A percentile compares a stretch with the other conserved stretches of the same genome.
Evolutionary conservation across 306 rosid species (phyloP).

Genomic region (Comarum palustre): DNA sequence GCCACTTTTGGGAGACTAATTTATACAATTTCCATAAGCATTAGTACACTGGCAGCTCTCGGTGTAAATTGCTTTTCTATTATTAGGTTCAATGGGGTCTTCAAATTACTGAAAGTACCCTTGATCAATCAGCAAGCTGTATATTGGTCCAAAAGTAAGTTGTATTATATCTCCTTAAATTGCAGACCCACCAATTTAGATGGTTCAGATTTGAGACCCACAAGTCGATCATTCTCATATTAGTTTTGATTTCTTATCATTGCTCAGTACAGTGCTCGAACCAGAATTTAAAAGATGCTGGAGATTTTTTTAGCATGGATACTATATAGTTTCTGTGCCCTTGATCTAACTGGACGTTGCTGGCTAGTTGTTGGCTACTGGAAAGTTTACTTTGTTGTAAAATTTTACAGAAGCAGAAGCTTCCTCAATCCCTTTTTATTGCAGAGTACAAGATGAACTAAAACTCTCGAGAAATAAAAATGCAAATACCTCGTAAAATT

Average conservation of each 20-base stretch:
- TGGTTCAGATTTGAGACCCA: constrained; percentile 30
- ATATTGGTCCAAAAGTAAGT: neutral
- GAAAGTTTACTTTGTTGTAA: neutral
- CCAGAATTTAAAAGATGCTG: neutral
- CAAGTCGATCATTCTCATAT: neutral
- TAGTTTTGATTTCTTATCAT: constrained; percentile 3
- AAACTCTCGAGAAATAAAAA: too few species aligned
- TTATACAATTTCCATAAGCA: neutral
- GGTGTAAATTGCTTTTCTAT: neutral
- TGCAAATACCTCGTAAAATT: too few species aligned
- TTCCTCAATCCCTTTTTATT: neutral
- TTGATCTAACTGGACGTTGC: neutral
- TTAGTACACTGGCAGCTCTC: neutral
- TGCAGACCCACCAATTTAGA: constrained; percentile 14
- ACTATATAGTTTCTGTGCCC: neutral
- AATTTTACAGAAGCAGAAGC: neutral
- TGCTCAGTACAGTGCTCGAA: neutral
- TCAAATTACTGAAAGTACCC: neutral
- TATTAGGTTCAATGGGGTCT: neutral
- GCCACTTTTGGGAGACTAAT: neutral
- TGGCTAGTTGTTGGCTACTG: neutral
- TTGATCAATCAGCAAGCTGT: neutral
- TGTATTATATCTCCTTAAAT: constrained; percentile 9
- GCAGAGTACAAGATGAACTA: too few species aligned
- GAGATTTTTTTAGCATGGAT: neutral